Percentiles rank a stretch among this genome's conserved stretches.
Evolutionary conservation across 176 grass and related monocot species (phyloP).

Genomic region (Aechmea fasciata): DNA sequence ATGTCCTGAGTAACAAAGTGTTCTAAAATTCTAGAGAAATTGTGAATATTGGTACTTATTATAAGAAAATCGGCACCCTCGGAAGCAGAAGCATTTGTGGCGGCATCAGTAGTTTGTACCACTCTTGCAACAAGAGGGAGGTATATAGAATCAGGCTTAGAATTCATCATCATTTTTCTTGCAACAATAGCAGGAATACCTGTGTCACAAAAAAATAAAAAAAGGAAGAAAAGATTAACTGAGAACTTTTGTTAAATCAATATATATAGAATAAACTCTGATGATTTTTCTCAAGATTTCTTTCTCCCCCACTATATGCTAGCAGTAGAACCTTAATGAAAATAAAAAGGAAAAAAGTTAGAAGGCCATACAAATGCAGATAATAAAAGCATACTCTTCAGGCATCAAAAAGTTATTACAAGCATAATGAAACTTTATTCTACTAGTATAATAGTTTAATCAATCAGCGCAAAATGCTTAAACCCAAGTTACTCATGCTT

Average conservation of each 20-base stretch:
- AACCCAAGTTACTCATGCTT: no score
- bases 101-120: constrained; percentile 46
- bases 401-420: not conserved
- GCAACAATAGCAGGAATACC: constrained; percentile 90
- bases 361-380: not conserved
- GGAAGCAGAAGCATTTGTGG: constrained; percentile 61
- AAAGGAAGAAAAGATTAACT: not conserved
- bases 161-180: constrained; percentile 98
- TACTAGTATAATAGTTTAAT: no score
- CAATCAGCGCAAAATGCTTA: no score
- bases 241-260: not conserved
- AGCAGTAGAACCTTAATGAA: no score
- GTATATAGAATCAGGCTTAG: constrained; percentile 84
- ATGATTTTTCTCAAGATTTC: not conserved
- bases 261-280: not conserved
- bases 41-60: constrained; percentile 24
- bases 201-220: constrained; percentile 31
- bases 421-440: no score
- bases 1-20: constrained; percentile 37
- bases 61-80: constrained; percentile 98
- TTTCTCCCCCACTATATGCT: no score
- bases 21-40: constrained; percentile 24
- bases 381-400: not conserved
- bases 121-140: constrained; percentile 87
- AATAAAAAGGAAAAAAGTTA: no score